Evolutionary conservation across 2,329 filamentous ascomycete species (phyloP).

Genomic region (Xylariaceae sp.): DNA sequence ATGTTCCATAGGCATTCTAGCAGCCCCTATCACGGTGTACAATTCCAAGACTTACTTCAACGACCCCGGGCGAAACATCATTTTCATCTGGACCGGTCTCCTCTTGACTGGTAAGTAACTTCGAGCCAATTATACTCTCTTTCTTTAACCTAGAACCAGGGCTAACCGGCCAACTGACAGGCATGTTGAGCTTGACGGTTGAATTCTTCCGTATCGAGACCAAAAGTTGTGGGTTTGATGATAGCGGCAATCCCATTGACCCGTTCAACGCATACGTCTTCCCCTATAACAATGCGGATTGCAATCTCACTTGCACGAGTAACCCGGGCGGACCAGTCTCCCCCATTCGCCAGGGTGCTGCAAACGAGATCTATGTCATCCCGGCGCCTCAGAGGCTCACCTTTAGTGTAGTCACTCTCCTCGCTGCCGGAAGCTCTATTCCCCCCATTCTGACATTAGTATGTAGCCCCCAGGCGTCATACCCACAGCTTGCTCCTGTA

Average conservation of each 20-base stretch:
- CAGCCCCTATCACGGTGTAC: conserved; percentile 56
- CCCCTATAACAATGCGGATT: conserved; percentile 37
- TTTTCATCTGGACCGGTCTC: conserved; percentile 60
- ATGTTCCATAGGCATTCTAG: conserved; percentile 60
- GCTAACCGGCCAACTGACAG: conserved; percentile 27
- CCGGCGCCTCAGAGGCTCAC: conserved; percentile 50
- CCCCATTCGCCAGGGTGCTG: conserved; percentile 48
- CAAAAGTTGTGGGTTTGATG: conserved; percentile 37
- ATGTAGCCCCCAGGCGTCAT: conserved; percentile 1
- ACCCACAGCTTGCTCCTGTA: not conserved
- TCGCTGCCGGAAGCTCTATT: conserved; percentile 60
- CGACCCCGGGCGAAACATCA: conserved; percentile 57
- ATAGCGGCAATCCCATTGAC: conserved; percentile 34
- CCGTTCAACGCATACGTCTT: conserved; percentile 32
- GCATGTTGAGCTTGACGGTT: conserved; percentile 55
- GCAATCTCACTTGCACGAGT: conserved; percentile 42
- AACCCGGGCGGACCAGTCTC: conserved; percentile 43
- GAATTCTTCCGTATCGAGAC: conserved; percentile 56
- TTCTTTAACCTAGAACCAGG: not conserved
- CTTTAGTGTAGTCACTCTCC: conserved; percentile 54
- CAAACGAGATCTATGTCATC: conserved; percentile 58
- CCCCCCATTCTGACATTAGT: conserved; percentile 57
- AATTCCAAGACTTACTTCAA: conserved; percentile 60
- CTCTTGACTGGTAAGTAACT: conserved; percentile 48
- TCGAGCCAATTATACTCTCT: not conserved